Percentiles rank a stretch among this genome's conserved stretches.
These are phyloP conservation scores for Leccinum arenicola DNA, from an alignment of 768 basidiomycete genomes.

Conservation along the genomic window DNA sequence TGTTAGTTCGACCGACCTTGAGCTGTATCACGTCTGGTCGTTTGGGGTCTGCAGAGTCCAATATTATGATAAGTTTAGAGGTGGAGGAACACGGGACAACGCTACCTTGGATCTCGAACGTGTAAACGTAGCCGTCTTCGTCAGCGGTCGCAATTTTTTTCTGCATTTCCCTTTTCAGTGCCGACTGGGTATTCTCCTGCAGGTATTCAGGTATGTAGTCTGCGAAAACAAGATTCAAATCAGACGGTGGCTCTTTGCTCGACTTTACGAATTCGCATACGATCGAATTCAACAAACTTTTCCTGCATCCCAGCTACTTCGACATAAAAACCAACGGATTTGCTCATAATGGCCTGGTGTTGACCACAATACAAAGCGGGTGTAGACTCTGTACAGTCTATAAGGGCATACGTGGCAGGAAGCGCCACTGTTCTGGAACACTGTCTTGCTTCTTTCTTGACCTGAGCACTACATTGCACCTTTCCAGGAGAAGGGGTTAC, in stretches of 20 bases:
- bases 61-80: constrained; percentile 7
- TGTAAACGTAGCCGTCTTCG: constrained; percentile 75
- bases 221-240: constrained; percentile 25
- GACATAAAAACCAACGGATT: constrained; percentile 53
- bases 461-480: constrained; percentile 60
- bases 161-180: constrained; percentile 54
- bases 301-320: constrained; percentile 35
- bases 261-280: constrained; percentile 34
- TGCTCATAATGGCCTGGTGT: constrained; percentile 55
- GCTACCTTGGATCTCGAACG: constrained; percentile 74
- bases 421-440: constrained; percentile 61
- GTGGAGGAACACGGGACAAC: background rate
- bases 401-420: constrained; percentile 23
- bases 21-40: constrained; percentile 49
- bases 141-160: constrained; percentile 54
- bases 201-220: constrained; percentile 74
- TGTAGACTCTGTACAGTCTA: constrained; percentile 28
- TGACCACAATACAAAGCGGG: constrained; percentile 58
- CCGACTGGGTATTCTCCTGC: constrained; percentile 55
- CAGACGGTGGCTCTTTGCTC: constrained; percentile 3
- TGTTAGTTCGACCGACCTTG: constrained; percentile 78
- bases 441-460: constrained; percentile 43
- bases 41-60: constrained; percentile 26
- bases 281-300: constrained; percentile 57
- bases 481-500: constrained; percentile 18